Evolutionary conservation across 345 rosid species (phyloP).

Genomic region (Brassica napus): Da-Ae NC_063449.1:39717001-39717500

Average conservation of each 20-base stretch:
- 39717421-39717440: not conserved
- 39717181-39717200: slow-evolving; percentile 44
- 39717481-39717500: slow-evolving; percentile 51
- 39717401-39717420: not conserved
- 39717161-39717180: not conserved
- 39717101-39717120: not conserved
- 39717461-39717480: slow-evolving; percentile 60
- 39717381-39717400: slow-evolving; percentile 11
- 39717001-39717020: slow-evolving; percentile 97
- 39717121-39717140: not conserved
- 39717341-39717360: slow-evolving; percentile 61
- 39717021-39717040: slow-evolving; percentile 83
- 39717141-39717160: not conserved
- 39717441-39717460: slow-evolving; percentile 27
- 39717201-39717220: slow-evolving; percentile 43
- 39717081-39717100: slow-evolving; percentile 66
- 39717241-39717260: not conserved
- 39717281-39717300: not conserved
- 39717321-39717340: slow-evolving; percentile 64
- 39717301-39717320: slow-evolving; percentile 51
- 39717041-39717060: slow-evolving; percentile 99
- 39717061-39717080: slow-evolving; percentile 99
- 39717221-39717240: slow-evolving; percentile 37
- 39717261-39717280: not conserved
- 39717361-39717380: slow-evolving; percentile 63